phyloP scores from a whole-genome alignment of 306 rosid species.

The Boehmeria nivea region DNA sequence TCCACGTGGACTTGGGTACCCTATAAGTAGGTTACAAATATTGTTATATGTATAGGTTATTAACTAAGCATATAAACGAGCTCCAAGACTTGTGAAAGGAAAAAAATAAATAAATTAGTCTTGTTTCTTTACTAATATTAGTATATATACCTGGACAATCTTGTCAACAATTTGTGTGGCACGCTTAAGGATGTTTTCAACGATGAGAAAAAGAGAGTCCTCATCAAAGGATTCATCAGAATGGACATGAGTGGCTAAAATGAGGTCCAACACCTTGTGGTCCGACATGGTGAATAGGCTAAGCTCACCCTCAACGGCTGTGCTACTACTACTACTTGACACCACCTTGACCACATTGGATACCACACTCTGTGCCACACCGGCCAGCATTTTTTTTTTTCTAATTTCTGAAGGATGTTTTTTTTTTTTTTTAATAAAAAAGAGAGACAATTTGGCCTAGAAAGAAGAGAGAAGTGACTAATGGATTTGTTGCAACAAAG shows the following conservation, averaged over 20 bases:
- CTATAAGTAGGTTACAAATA: conserved; percentile 13
- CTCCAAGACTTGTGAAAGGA: neutral
- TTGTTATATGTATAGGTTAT: neutral
- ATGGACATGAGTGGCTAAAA: conserved; percentile 44
- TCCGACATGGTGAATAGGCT: conserved; percentile 36
- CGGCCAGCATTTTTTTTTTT: too few species aligned
- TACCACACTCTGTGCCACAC: too few species aligned
- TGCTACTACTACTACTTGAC: too few species aligned
- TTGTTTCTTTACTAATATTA: neutral
- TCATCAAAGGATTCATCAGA: conserved; percentile 38
- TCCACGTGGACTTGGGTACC: conserved; percentile 32
- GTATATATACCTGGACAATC: conserved; percentile 37
- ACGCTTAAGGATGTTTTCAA: conserved; percentile 39
- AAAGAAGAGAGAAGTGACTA: too few species aligned
- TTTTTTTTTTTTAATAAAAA: too few species aligned
- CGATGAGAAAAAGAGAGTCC: conserved; percentile 39
- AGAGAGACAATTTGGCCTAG: too few species aligned
- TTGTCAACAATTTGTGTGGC: conserved; percentile 44
- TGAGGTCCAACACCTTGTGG: conserved; percentile 34
- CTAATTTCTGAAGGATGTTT: too few species aligned
- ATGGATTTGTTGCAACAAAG: too few species aligned
- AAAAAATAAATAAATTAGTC: neutral
- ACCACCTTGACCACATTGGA: too few species aligned
- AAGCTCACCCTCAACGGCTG: too few species aligned
- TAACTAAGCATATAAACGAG: too few species aligned